Evolutionary conservation across 2,329 filamentous ascomycete genomes (phyloP), one percentile per base, ranked within the genome.

Genomic region (Monosporascus sp.): DNA sequence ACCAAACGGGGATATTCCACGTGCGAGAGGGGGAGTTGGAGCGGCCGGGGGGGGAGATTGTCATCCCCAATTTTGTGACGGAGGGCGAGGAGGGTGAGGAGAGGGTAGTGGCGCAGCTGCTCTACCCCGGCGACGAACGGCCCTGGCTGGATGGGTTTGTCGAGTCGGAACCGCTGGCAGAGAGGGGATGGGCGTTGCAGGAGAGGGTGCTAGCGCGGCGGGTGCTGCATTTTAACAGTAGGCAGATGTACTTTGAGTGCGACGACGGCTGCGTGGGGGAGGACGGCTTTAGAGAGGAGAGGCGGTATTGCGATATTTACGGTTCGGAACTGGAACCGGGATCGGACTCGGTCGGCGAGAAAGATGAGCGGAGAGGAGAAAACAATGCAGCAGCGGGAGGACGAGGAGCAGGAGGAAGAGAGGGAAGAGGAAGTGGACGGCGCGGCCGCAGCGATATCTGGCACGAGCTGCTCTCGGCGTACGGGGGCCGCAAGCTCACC

Each of bases 401-500:
- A 31, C 27, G 2, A 31, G 27, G 27, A 31, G 27, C 27, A 9
- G 27, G 27, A 31, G 27, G 27, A 31, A 9, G 27, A 11, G 27
- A 31, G 27, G 27, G 27, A 11, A 31, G 3, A 9, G 27, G 8
- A 9, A 31, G 9, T 11, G 7, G 27, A 31, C 27, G 9, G 9
- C 27, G 27, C 9, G 3, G 27, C 27, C 27, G 1, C 8, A 9
- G 27, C 27, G 4, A 31, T 31, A 31, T 31, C 20, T 51, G 50
- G 50, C 11, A 31, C 18, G 17, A 11, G n/a, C 9, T 51, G 14
- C 8, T 51, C 25, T 47, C 48, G 37, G n/a, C n/a, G 1, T 58
- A 55, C 37, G 55, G 59, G 2, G 11, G 3, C 8, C 52, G 59
- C 6, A 46, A 53, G 15, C 35, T 59, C 7, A 55, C 53, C 27